Conservation (phyloP, 306 rosid genomes). For the Sicyos edulis region DNA sequence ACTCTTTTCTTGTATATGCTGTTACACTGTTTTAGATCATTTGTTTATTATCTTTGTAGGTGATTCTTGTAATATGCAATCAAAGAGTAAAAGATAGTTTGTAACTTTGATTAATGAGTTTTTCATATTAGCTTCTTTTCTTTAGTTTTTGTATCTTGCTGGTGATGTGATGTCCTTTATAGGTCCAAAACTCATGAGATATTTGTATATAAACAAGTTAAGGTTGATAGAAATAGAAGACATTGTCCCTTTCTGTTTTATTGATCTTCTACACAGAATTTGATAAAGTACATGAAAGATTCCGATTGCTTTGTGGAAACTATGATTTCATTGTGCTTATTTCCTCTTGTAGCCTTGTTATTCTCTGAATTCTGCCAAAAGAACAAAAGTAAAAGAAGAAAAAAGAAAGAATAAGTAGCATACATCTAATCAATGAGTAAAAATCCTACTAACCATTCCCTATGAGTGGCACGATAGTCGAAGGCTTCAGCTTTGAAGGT, state of each 20-base stretch:
- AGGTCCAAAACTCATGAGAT: constrained; percentile 5
- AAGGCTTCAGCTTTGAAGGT: too few relatives aligned
- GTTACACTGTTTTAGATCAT: constrained; percentile 24
- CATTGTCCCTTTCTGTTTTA: background rate
- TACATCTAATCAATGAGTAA: background rate
- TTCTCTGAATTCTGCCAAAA: background rate
- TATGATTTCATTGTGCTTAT: background rate
- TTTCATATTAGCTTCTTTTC: background rate
- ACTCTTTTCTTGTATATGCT: constrained; percentile 11
- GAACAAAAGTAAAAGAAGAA: constrained; percentile 16
- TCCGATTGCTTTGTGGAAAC: constrained; percentile 14
- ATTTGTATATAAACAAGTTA: constrained; percentile 12
- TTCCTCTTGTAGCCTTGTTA: background rate
- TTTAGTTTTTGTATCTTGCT: background rate
- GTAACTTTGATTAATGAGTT: background rate
- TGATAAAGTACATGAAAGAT: background rate
- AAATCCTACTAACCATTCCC: constrained; percentile 10
- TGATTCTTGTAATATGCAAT: constrained; percentile 10
- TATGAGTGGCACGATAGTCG: too few relatives aligned
- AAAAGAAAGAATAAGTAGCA: background rate
- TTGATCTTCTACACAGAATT: constrained; percentile 6
- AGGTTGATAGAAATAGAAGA: constrained; percentile 1
- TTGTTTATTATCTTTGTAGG: constrained; percentile 29
- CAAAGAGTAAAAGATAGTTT: constrained; percentile 11
- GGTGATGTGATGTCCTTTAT: background rate